These are phyloP conservation scores for Rubia yunnanensis DNA, from an alignment of 257 asterid genomes.

Conservation along the genomic window DNA sequence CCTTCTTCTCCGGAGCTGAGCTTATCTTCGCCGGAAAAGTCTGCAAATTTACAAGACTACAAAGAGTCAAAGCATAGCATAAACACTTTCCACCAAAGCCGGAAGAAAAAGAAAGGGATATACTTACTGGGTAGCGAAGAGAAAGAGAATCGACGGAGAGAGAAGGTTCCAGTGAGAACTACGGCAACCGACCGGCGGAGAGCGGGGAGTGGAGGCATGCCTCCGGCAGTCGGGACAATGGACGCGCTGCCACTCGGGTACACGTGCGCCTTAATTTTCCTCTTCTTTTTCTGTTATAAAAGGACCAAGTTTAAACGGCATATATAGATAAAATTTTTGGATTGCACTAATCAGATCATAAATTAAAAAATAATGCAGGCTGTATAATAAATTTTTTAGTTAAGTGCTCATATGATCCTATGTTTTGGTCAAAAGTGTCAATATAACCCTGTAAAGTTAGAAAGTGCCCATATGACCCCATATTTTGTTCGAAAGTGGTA, in stretches of 20 bases:
- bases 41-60: slow-evolving; percentile 23
- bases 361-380: too few relatives aligned
- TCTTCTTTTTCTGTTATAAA: too few relatives aligned
- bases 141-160: slow-evolving; percentile 32
- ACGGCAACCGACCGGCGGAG: slow-evolving; percentile 25
- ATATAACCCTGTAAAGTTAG: too few relatives aligned
- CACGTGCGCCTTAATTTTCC: neutral
- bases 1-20: slow-evolving; percentile 14
- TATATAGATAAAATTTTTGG: too few relatives aligned
- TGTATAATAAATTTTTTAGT: too few relatives aligned
- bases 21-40: slow-evolving; percentile 37
- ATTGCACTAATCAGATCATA: too few relatives aligned
- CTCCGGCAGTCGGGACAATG: slow-evolving; percentile 2
- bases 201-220: slow-evolving; percentile 29
- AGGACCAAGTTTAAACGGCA: too few relatives aligned
- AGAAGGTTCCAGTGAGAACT: slow-evolving; percentile 30
- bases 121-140: slow-evolving; percentile 34
- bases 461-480: too few relatives aligned
- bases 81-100: neutral
- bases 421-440: too few relatives aligned
- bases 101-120: neutral
- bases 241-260: neutral
- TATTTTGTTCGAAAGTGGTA: too few relatives aligned
- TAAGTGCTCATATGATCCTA: too few relatives aligned
- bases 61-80: neutral